Evolutionary conservation across 2,329 filamentous ascomycete species (phyloP), one percentile per base, ranked within the genome.

Genomic region (Cercospora sp.): DNA sequence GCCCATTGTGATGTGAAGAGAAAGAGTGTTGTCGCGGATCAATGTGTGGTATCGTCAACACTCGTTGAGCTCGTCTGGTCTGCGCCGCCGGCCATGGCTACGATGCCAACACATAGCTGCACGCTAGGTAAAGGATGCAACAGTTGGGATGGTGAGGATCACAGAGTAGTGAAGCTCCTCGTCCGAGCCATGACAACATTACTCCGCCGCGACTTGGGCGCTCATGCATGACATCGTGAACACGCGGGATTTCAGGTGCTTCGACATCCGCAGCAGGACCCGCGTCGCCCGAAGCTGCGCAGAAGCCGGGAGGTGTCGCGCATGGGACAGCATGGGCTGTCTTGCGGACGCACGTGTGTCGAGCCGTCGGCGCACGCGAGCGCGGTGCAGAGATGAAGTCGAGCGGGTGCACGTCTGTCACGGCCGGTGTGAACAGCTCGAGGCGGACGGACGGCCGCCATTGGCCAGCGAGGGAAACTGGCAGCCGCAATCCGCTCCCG

Each of bases 71-170:
- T 62, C 51, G 48, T 67, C 58, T 64, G 57, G 67, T 57, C 18
- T 36, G 58, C 62, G 66, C 45, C 66, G 62, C 57, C 45, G 30
- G 59, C 60, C 59, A 65, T 60, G 36, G 66, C 63, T 65, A 65
- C 59, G 61, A 45, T 65, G 66, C 63, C 68, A 67, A 60, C 65
- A 64, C 68, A 69, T 60, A 67, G 63, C 61, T 69, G 68, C 65
- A 69, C 60, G 65, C 65, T 64, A 67, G 42, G 57, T 36, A 58
- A 57, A 63, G 60, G 65, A 67, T 67, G 61, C 66, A 42, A 65
- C 23, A 42, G 31, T 42, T 64, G 62, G 60, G 42, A 53, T 53
- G 16, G 28, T 51, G 45, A 51, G 28, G 26, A 61, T 42, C 51
- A 31, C 40, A 53, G 28, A 53, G 31, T 51, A n/a, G 18, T 45